Evolutionary conservation across 768 basidiomycete species (phyloP), one percentile per base, ranked within the genome.

Genomic region (Mycena epipterygia): DNA sequence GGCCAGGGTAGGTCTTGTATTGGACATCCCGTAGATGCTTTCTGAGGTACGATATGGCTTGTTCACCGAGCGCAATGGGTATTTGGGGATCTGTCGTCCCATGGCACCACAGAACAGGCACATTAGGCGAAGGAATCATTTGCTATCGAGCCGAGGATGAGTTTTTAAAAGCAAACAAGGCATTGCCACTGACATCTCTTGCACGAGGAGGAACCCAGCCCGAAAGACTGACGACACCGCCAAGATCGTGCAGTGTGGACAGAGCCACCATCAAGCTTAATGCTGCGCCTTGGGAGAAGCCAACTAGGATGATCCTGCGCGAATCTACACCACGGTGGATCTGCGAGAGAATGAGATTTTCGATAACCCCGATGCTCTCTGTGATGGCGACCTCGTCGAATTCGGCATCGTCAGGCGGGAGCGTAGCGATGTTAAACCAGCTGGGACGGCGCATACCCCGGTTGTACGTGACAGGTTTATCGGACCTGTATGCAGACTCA

Each of bases 211-310:
- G 85, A 14, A 87, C 81, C 86, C 85, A 87, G 3, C 86, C 85
- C 14, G 85, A 84, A 4, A 86, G 72, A 69, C 83, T 81, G 6
- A 79, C 81, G n/a, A 85, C 81, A 41, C 85, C 85, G 25, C 82
- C 84, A 11, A 86, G 79, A 19, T 83, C 82, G 53, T 85, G 83
- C 11, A 84, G 75, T 4, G 81, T 81, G 9, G 83, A 84, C 16
- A 85, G 76, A 0, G 82, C 80, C 0, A 81, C 79, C 73, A 86
- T 77, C 67, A 85, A 73, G 64, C 76, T 75, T 33, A 85, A 77
- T 9, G 83, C 81, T 0, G 83, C 84, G 12, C 86, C 85, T 70
- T 87, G 86, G 30, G 83, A 83, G 68, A 85, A 86, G 29, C 85
- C 85, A 21, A 81, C 78, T 1, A 87, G 75, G n/a, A 84, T 71